Conservation (phyloP, 345 rosid species). For the Linum usitatissimum region DNA sequence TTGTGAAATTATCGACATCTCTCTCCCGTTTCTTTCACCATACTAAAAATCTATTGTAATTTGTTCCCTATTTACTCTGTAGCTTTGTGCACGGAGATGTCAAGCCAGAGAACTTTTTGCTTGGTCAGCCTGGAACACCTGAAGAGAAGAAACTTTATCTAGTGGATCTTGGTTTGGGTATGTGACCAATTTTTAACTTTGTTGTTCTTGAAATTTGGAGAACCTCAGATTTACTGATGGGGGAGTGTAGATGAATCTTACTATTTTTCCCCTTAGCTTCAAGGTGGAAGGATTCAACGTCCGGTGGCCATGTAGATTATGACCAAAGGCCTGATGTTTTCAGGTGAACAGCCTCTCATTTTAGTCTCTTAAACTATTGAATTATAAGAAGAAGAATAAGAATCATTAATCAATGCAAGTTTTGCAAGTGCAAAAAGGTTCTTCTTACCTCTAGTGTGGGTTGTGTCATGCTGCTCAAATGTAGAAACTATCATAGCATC, state of each 20-base stretch:
- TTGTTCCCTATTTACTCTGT: background rate
- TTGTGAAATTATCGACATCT: background rate
- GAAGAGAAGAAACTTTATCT: constrained; percentile 7
- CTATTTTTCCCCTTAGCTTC: background rate
- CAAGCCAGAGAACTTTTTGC: constrained; percentile 11
- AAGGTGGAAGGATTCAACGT: background rate
- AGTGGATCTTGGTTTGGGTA: constrained; percentile 11
- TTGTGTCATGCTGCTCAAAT: background rate
- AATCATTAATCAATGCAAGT: background rate
- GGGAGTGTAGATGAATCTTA: background rate
- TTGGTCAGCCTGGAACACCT: constrained; percentile 8
- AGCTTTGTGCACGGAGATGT: constrained; percentile 12
- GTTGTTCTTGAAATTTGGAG: background rate
- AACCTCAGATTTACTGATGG: background rate
- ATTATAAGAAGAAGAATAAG: background rate
- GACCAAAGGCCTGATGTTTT: constrained; percentile 4
- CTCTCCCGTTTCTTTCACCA: background rate
- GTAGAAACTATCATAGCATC: background rate
- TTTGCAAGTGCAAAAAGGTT: background rate
- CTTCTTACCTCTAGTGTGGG: background rate
- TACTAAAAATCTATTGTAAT: background rate
- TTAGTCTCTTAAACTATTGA: background rate
- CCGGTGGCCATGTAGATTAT: constrained; percentile 3
- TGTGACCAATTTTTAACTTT: background rate
- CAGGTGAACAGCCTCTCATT: background rate